Base-by-base conservation (phyloP, 805 yeast species). In the Dipodascus geniculatus region DNA sequence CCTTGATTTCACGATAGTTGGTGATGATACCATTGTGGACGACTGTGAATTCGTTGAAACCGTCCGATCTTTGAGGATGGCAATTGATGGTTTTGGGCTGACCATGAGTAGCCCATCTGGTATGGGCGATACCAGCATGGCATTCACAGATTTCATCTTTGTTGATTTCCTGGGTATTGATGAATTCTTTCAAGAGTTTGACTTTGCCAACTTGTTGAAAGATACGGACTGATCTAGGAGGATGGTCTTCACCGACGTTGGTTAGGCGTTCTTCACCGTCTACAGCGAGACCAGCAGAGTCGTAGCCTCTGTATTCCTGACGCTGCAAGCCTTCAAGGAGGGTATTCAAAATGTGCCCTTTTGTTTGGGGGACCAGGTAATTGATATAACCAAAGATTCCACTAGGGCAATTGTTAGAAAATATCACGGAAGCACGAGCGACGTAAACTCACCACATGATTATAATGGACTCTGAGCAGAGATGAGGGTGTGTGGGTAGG, bases 51-150 rank as follows among this genome's bases (percentile, higher is more conserved):
- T 90, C 96, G 62, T 85, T 84, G 50, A 71, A 70, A 6, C 79
- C 77, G 68, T 88, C 99, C 1, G 96, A 87, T 59, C 91, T 76
- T 67, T 91, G 98, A 51, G 99, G 99, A 69, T 93, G 99, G 68
- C 98, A 93, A 75, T 93, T 93, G 57, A 70, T 63, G 57, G 77
- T 80, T 60, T 80, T 81, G 55, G 97, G 97, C 63, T 83, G 87
- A 71, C 99, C 99, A 70, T 93, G 99, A 38, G 99, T 93, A 51
- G 99, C 99, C 99, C 99, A 93, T 76, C 99, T 86, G 16, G 99
- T 93, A 72, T 93, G 99, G 22, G 99, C 98, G 68, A 93, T 93
- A 67, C 96, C 99, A 56, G 83, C 89, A 67, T 93, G 99, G 68
- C 84, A 81, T 61, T 80, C 83, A 65, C 87, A 89, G 19, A 80